phyloP scores from a whole-genome alignment of 108 stramenopile genomes.

The Mediolabrus comicus region DNA sequence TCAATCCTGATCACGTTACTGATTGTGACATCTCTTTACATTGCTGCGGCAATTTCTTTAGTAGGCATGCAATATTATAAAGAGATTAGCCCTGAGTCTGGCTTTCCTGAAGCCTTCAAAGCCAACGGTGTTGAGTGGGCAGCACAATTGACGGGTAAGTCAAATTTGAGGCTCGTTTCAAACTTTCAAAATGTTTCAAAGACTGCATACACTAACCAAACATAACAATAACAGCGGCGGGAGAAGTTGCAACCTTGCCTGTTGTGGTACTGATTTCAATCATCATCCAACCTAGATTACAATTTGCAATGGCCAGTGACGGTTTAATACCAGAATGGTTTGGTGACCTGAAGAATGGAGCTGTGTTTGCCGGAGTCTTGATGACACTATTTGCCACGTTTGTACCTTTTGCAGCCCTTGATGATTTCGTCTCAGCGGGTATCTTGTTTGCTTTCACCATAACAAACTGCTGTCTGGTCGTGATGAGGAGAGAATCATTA shows the following conservation, averaged over 20 bases:
- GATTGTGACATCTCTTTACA: slow-evolving; percentile 72
- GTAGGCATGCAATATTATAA: slow-evolving; percentile 75
- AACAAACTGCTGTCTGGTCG: slow-evolving; percentile 61
- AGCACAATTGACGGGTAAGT: slow-evolving; percentile 38
- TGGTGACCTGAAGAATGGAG: slow-evolving; percentile 54
- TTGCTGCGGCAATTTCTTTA: slow-evolving; percentile 73
- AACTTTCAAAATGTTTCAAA: no score
- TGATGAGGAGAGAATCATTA: slow-evolving; percentile 47
- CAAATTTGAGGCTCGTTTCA: no score
- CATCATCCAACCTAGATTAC: slow-evolving; percentile 88
- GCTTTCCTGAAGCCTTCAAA: slow-evolving; percentile 47
- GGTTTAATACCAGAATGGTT: slow-evolving; percentile 84
- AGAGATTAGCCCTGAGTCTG: slow-evolving; percentile 50
- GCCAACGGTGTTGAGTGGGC: slow-evolving; percentile 43
- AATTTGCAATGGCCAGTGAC: slow-evolving; percentile 84
- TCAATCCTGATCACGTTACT: slow-evolving; percentile 75
- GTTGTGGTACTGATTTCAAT: slow-evolving; percentile 89
- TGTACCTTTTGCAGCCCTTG: slow-evolving; percentile 77
- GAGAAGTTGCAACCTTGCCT: slow-evolving; percentile 88
- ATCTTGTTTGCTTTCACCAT: slow-evolving; percentile 71
- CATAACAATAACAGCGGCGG: slow-evolving; percentile 28
- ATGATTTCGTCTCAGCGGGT: slow-evolving; percentile 85
- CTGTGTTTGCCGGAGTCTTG: slow-evolving; percentile 66
- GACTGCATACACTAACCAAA: no score
- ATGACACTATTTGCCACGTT: slow-evolving; percentile 83